phyloP scores from a whole-genome alignment of 1,139 yeast genomes.

The Candida tropicalis region DNA sequence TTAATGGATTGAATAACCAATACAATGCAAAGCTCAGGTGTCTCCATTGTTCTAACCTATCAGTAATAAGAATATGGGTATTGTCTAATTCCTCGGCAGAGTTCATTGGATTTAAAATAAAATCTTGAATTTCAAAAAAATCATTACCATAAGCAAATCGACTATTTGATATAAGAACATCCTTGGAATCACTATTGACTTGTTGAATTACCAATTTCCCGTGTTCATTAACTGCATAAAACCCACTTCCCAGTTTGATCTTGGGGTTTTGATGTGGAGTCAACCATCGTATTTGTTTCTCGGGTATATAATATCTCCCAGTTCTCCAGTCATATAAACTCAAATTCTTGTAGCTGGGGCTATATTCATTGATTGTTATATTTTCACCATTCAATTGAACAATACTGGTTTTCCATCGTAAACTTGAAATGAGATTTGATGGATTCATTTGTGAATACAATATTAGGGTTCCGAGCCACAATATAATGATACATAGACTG shows the following conservation, averaged over 20 bases:
- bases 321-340: conserved; percentile 29
- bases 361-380: conserved; percentile 35
- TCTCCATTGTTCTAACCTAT: conserved; percentile 39
- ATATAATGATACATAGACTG: conserved; percentile 11
- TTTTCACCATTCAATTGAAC: conserved; percentile 31
- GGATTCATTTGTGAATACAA: conserved; percentile 34
- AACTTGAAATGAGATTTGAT: conserved; percentile 20
- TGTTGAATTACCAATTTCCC: conserved; percentile 25
- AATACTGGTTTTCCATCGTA: conserved; percentile 30
- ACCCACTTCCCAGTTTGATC: conserved; percentile 27
- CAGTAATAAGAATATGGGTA: conserved; percentile 39
- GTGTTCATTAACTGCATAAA: conserved; percentile 27
- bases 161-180: conserved; percentile 22
- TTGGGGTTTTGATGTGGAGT: conserved; percentile 33
- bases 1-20: conserved; percentile 35
- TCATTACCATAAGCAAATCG: conserved; percentile 38
- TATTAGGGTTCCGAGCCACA: conserved; percentile 35
- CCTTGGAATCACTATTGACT: conserved; percentile 21
- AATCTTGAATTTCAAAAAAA: conserved; percentile 32
- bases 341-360: conserved; percentile 29
- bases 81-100: conserved; percentile 29
- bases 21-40: conserved; percentile 43
- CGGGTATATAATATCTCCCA: conserved; percentile 26
- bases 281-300: conserved; percentile 33
- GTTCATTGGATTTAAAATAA: conserved; percentile 36